phyloP scores from a whole-genome alignment of 805 yeast species.

The Zygosaccharomyces gambellarensis region DNA sequence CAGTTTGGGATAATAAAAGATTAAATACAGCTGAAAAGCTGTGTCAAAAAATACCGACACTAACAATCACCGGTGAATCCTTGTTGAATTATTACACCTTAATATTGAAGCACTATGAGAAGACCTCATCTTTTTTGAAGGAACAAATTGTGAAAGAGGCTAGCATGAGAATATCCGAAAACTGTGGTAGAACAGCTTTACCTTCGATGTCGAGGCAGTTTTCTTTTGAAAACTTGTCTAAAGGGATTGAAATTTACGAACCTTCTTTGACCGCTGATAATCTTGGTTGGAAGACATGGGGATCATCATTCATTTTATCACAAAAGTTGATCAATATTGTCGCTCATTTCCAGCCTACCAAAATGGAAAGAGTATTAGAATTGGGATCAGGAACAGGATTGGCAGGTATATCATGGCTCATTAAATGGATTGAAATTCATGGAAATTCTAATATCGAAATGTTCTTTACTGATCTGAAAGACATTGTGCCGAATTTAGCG shows the following conservation, averaged over 20 bases:
- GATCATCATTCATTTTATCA: conserved; percentile 73
- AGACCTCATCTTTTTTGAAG: conserved; percentile 36
- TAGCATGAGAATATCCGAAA: conserved; percentile 65
- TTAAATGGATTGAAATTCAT: conserved; percentile 32
- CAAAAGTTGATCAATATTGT: conserved; percentile 40
- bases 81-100: conserved; percentile 41
- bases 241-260: conserved; percentile 48
- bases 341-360: neutral
- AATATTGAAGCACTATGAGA: conserved; percentile 34
- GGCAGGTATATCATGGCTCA: conserved; percentile 64
- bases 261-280: conserved; percentile 86
- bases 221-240: conserved; percentile 38
- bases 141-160: conserved; percentile 50
- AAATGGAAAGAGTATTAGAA: conserved; percentile 47
- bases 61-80: conserved; percentile 46
- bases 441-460: conserved; percentile 43
- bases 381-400: conserved; percentile 96
- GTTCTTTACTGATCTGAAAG: conserved; percentile 71
- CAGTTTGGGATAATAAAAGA: conserved; percentile 33
- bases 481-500: conserved; percentile 63
- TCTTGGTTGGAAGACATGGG: conserved; percentile 94
- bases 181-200: conserved; percentile 79
- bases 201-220: conserved; percentile 66
- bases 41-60: conserved; percentile 29
- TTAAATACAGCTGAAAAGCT: conserved; percentile 26